A percentile compares a stretch with the other conserved stretches of the same genome.
These are phyloP conservation scores for Sindora glabra DNA, from an alignment of 306 rosid genomes.

Conservation along the genomic window DNA sequence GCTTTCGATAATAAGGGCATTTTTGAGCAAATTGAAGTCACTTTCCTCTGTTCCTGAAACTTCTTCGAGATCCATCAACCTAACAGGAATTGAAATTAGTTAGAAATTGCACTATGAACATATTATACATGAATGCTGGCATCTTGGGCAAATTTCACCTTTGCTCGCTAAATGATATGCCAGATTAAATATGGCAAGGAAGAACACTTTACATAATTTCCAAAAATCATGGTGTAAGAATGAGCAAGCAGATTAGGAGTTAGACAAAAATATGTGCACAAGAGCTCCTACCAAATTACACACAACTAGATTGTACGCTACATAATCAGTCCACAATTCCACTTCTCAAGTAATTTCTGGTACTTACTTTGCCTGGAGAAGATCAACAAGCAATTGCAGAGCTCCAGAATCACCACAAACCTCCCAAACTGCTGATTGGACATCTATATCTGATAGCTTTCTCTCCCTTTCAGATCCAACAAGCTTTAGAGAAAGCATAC, in stretches of 20 bases:
- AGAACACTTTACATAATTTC: neutral
- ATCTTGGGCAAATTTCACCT: neutral
- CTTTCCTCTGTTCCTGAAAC: conserved; percentile 57
- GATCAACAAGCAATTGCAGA: conserved; percentile 84
- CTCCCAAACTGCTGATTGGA: conserved; percentile 89
- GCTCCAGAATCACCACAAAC: conserved; percentile 95
- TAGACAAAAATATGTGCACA: neutral
- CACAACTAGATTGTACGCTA: neutral
- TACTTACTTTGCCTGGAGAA: conserved; percentile 67
- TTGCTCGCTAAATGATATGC: neutral
- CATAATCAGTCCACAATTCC: neutral
- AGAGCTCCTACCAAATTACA: too few relatives aligned
- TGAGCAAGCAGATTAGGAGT: conserved; percentile 3
- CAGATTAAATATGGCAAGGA: neutral
- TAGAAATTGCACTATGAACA: neutral
- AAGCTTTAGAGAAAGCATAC: conserved; percentile 48
- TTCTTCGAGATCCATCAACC: conserved; percentile 73
- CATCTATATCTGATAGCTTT: conserved; percentile 66
- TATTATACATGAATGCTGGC: neutral
- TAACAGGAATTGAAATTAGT: conserved; percentile 27
- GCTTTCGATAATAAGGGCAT: conserved; percentile 30
- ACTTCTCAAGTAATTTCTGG: neutral
- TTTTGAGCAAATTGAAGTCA: conserved; percentile 49
- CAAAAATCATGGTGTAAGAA: conserved; percentile 5
- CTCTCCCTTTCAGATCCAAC: conserved; percentile 55